These are phyloP conservation scores for Pycnococcus provasolii DNA, from an alignment of 139 green algal genomes.

Conservation along the genomic window DNA sequence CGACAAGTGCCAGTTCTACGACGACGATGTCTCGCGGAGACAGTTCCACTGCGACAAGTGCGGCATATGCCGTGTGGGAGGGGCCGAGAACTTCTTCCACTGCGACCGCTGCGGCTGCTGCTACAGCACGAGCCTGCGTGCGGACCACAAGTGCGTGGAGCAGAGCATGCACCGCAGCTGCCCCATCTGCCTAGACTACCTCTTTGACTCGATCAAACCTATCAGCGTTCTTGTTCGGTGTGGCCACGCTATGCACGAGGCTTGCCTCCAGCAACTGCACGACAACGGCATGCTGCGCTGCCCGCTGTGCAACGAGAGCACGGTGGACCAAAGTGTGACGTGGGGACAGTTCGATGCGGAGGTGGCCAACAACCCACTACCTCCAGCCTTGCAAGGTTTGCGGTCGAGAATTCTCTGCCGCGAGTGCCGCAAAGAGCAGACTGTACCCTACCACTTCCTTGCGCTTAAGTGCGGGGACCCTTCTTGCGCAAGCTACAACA, in stretches of 20 bases:
- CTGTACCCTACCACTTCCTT: too few species aligned
- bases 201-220: not conserved
- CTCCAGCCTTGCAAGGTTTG: not conserved
- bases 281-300: slow-evolving; percentile 38
- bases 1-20: slow-evolving; percentile 64
- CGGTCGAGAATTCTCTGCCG: too few species aligned
- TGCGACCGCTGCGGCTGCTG: slow-evolving; percentile 62
- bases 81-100: slow-evolving; percentile 83
- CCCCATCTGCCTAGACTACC: slow-evolving; percentile 41
- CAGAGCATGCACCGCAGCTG: slow-evolving; percentile 82
- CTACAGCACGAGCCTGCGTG: slow-evolving; percentile 56
- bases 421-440: too few species aligned
- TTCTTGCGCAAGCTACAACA: too few species aligned
- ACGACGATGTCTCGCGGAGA: slow-evolving; percentile 64
- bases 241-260: slow-evolving; percentile 82
- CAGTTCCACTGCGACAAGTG: slow-evolving; percentile 81
- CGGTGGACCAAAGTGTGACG: slow-evolving; percentile 35
- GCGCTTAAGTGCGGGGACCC: too few species aligned
- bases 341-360: slow-evolving; percentile 55
- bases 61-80: slow-evolving; percentile 79
- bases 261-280: slow-evolving; percentile 45
- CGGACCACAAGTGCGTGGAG: slow-evolving; percentile 75
- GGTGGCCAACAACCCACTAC: slow-evolving; percentile 35
- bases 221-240: slow-evolving; percentile 61
- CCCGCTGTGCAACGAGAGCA: slow-evolving; percentile 59